Evolutionary conservation across 345 rosid genomes (phyloP).

Genomic region (Melastoma malabathricum): DNA sequence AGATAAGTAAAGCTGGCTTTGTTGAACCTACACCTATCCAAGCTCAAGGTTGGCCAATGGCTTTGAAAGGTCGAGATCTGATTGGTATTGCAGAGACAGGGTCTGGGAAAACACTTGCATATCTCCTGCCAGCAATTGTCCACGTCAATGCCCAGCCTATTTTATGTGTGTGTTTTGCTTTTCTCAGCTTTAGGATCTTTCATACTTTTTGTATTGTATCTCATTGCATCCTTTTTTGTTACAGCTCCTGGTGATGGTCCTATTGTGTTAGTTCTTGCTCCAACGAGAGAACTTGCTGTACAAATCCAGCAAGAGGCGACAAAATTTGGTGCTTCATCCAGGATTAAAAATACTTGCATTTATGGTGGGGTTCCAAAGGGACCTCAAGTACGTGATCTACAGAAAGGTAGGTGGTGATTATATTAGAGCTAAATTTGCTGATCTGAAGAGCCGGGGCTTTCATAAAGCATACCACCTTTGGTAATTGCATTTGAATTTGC

Average conservation of each 20-base stretch:
- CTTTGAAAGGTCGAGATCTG: slow-evolving; percentile 90
- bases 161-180: slow-evolving; percentile 35
- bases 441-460: slow-evolving; percentile 20
- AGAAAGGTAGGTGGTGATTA: slow-evolving; percentile 65
- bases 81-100: slow-evolving; percentile 99
- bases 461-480: slow-evolving; percentile 21
- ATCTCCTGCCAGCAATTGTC: slow-evolving; percentile 88
- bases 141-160: slow-evolving; percentile 97
- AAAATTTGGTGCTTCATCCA: slow-evolving; percentile 92
- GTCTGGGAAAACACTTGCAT: slow-evolving; percentile 93
- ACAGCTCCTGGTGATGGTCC: slow-evolving; percentile 98
- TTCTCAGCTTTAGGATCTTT: not conserved
- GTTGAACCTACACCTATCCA: slow-evolving; percentile 94
- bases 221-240: slow-evolving; percentile 8
- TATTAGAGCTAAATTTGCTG: slow-evolving; percentile 23
- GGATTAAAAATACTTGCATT: slow-evolving; percentile 82
- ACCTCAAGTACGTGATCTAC: slow-evolving; percentile 99
- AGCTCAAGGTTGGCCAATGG: slow-evolving; percentile 99
- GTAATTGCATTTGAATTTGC: slow-evolving; percentile 15
- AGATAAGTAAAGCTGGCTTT: slow-evolving; percentile 86
- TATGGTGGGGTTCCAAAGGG: slow-evolving; percentile 99
- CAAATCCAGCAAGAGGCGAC: slow-evolving; percentile 97
- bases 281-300: slow-evolving; percentile 98
- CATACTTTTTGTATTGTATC: not conserved
- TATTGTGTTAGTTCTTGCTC: slow-evolving; percentile 94